Evolutionary conservation across 2,329 filamentous ascomycete genomes (phyloP).

Genomic region (Aspergillus brunneoviolaceus): DNA sequence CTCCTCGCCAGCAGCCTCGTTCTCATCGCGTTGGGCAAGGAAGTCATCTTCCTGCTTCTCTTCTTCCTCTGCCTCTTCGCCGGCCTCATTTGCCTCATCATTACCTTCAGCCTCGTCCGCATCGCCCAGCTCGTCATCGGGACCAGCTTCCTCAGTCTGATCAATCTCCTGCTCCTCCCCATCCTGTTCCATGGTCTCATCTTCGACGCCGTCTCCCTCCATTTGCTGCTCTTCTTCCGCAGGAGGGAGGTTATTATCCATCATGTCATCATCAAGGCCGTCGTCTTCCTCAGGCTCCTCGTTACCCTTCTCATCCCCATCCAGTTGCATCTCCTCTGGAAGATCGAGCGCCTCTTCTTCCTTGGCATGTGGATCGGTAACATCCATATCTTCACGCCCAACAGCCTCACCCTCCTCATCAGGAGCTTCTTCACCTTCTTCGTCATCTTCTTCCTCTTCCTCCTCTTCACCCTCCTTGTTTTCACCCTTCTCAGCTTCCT

Average conservation of each 20-base stretch:
- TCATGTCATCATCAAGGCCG: slow-evolving; percentile 48
- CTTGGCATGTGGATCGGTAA: slow-evolving; percentile 71
- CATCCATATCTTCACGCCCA: slow-evolving; percentile 63
- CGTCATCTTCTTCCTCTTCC: slow-evolving; percentile 61
- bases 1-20: slow-evolving; percentile 56
- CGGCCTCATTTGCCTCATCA: slow-evolving; percentile 46
- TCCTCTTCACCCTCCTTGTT: slow-evolving; percentile 52
- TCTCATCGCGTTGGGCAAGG: slow-evolving; percentile 48
- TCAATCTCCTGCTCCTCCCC: slow-evolving; percentile 31
- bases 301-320: slow-evolving; percentile 62
- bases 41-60: slow-evolving; percentile 53
- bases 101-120: slow-evolving; percentile 48
- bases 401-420: slow-evolving; percentile 62
- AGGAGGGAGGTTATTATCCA: slow-evolving; percentile 41
- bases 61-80: slow-evolving; percentile 52
- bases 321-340: slow-evolving; percentile 83
- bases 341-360: slow-evolving; percentile 80
- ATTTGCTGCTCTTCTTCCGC: slow-evolving; percentile 36
- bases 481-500: slow-evolving; percentile 38
- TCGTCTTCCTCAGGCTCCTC: slow-evolving; percentile 42
- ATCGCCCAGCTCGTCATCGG: slow-evolving; percentile 42
- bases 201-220: slow-evolving; percentile 31
- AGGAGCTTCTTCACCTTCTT: slow-evolving; percentile 48
- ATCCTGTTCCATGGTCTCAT: slow-evolving; percentile 31
- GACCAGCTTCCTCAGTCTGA: slow-evolving; percentile 35